Conservation (phyloP, 495 filamentous ascomycete species). For the Neurospora tetraspora region DNA sequence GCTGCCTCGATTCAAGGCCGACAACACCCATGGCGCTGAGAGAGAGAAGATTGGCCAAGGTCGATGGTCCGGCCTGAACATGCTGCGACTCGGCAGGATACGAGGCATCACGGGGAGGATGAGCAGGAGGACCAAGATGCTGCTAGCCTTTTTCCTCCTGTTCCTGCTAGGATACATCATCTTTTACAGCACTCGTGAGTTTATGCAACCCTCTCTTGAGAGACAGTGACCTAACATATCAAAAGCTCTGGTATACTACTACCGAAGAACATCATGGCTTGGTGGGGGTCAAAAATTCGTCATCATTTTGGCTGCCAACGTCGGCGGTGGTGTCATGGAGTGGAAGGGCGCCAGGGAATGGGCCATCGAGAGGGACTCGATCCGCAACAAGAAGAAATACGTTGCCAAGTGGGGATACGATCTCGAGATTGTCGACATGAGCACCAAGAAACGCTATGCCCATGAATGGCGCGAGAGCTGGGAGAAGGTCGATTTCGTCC, state of each 20-base stretch:
- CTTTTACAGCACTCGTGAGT: conserved; percentile 62
- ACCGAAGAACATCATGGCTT: conserved; percentile 38
- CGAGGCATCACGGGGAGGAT: conserved; percentile 27
- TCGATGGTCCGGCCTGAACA: conserved; percentile 25
- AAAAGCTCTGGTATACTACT: conserved; percentile 37
- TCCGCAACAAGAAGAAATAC: conserved; percentile 89
- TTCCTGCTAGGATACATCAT: conserved; percentile 54
- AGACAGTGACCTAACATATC: conserved; percentile 1
- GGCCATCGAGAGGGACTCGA: conserved; percentile 94
- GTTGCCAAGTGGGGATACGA: conserved; percentile 86
- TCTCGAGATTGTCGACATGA: conserved; percentile 93
- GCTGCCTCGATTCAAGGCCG: conserved; percentile 56
- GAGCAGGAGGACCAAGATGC: conserved; percentile 44
- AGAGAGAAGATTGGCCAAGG: conserved; percentile 63
- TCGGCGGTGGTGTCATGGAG: conserved; percentile 96
- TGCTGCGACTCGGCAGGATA: conserved; percentile 31
- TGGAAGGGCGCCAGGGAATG: conserved; percentile 97
- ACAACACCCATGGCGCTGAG: conserved; percentile 45
- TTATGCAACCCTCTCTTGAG: conserved; percentile 4
- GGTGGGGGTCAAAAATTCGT: conserved; percentile 88
- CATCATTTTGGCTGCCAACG: conserved; percentile 86
- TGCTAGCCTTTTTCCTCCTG: conserved; percentile 46
- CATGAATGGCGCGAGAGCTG: conserved; percentile 99
- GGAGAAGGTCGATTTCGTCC: conserved; percentile 96
- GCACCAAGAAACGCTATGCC: conserved; percentile 94